Base-by-base conservation (phyloP, 352 stramenopile genomes). In the Pythium insidiosum region DNA sequence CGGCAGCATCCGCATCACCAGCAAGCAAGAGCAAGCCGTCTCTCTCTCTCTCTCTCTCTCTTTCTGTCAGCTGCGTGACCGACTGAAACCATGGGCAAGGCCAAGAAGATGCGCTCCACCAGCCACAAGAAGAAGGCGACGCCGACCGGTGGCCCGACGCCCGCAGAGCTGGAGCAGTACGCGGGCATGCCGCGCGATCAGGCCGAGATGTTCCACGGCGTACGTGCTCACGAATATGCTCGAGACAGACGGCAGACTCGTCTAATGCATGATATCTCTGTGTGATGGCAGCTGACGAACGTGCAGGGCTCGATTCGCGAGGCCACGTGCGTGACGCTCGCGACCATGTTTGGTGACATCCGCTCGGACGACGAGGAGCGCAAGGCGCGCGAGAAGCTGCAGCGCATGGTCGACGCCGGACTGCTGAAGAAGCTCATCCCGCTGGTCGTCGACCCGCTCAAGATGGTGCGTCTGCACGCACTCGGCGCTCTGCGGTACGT, bases 391-490 rank as follows among this genome's bases (percentile, higher is more conserved):
- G 68, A 69, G 53, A 84, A 88, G 45, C 52, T 94, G 35, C 63
- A 79, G 54, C 68, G 76, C 21, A 82, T 94, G 74, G 69, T 92
- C 20, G 68, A 86, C 41, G 65, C 62, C 21, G 82, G 82, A 0
- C 58, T 94, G n/a, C 54, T 91, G 2, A 66, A 67, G 41, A 91
- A 91, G 53, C 73, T 94, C 35, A 74, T 94, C 34, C 82, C 79
- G 48, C 70, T 82, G n/a, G 63, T 92, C 31, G 78, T 87, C 36
- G 82, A 94, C 50, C 73, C 79, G 37, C 63, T 88, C 43, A 78
- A 76, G 21, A 89, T 91, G 73, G 80, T 94, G 50, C 75, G 82
- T 6, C 72, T 92, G 29, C 73, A 91, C 50, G 79, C 78, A 6
- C 55, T 94, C 6, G 82, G 82, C 18, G 82, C 82, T 12, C 61